Evolutionary conservation across 176 grass and related monocot genomes (phyloP), one percentile per base, ranked within the genome.

Genomic region (Poa annua): DNA sequence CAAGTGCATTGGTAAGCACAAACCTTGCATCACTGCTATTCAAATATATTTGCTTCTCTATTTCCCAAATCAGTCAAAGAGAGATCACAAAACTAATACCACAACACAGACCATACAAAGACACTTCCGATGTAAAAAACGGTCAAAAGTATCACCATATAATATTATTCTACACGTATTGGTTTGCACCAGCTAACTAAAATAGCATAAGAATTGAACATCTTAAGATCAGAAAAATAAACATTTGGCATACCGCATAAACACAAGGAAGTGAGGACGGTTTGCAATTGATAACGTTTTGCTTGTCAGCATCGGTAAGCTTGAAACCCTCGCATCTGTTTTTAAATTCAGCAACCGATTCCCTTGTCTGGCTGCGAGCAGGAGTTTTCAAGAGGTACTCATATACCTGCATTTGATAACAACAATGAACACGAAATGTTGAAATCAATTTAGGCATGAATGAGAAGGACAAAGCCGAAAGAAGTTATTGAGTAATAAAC

Each of bases 261-360:
- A 69, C 66, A 33, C 83, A 75, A 71, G 88, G 55, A 66, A 36
- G 38, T 16, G 65, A 83, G 54, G 85, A 86, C 53, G 94, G 94
- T 75, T 83, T 90, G 77, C 91, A 81, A 19, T 98, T 98, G 52
- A 98, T 86, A 42, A 93, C 75, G 72, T 93, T 93, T 77, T 91
- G 77, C 83, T 89, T 95, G 24, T 98, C 92, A 67, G 88, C 85
- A 41, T 85, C 33, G 20, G 87, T 69, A 87, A 98, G 88, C 77
- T 76, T 91, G 86, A 98, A 98, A 29, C 73, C 76, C 60, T 91
- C 88, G 50, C 80, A 85, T 95, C 84, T 93, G 16, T 59, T 77
- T 49, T 76, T 21, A 84, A 93, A 98, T 41, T 95, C 82, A 57
- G 72, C n/a, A 41, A 98, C 80, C 20, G 84, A 86, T 78, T 89